A percentile compares a stretch with the other conserved stretches of the same genome.
These are phyloP conservation scores for Leishmania arabica DNA, from an alignment of 208 protist genomes.

Conservation along the genomic window DNA sequence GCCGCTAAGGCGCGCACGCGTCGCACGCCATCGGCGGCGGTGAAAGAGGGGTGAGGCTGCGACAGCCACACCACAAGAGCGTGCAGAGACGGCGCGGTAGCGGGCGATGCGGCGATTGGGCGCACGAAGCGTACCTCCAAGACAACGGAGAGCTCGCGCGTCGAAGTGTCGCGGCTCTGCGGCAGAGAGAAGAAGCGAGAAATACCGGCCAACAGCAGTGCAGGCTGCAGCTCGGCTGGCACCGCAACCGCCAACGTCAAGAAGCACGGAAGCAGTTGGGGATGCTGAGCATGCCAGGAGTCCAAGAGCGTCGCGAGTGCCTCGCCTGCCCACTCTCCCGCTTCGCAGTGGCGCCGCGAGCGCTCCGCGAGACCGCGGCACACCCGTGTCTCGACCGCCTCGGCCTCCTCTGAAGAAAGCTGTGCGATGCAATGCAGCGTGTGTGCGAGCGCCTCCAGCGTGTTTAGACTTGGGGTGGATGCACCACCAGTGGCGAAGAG, in stretches of 20 bases:
- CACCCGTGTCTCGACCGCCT: conserved; percentile 4
- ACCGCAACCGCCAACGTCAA: conserved; percentile 27
- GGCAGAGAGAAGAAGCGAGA: conserved; percentile 24
- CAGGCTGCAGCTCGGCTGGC: conserved; percentile 21
- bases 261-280: conserved; percentile 25
- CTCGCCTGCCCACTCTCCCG: conserved; percentile 6
- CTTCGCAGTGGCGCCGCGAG: conserved; percentile 9
- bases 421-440: conserved; percentile 29
- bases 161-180: conserved; percentile 14
- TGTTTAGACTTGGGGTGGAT: conserved; percentile 11
- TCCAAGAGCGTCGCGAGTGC: conserved; percentile 34
- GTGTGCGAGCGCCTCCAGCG: conserved; percentile 24
- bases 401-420: conserved; percentile 15
- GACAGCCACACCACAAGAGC: conserved; percentile 31
- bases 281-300: conserved; percentile 34
- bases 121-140: conserved; percentile 7
- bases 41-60: conserved; percentile 30
- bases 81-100: conserved; percentile 11
- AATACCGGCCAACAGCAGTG: conserved; percentile 19
- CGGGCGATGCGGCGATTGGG: conserved; percentile 8
- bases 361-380: conserved; percentile 2
- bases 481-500: conserved; percentile 28
- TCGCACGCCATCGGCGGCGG: conserved; percentile 15
- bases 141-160: conserved; percentile 1
- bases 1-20: conserved; percentile 37